Base-by-base conservation (phyloP, 2,329 filamentous ascomycete species). In the Hymenoscyphus repandus region DNA sequence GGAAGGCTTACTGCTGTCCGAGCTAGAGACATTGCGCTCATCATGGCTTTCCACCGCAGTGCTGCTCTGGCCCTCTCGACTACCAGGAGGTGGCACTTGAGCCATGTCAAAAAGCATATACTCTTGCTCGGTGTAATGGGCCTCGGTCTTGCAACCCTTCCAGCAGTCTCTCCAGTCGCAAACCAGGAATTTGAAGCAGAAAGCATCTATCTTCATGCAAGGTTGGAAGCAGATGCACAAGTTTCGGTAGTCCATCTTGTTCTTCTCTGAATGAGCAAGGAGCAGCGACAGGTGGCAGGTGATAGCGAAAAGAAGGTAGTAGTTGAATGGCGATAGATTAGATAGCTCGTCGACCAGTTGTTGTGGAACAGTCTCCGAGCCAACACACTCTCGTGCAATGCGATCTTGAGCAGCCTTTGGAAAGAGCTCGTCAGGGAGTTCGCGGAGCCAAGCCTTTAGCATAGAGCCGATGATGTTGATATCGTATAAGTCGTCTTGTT, bases 221-320 rank as follows among this genome's bases (percentile, higher is more conserved):
- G 92, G 92, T 69, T 96, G 90, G 70, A 96, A 96, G 72, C 92
- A 97, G 61, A 96, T 95, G 71, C 90, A 95, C 20, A 97, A 75
- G 59, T 96, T 96, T 65, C 89, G 84, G 66, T 92, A 96, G 66
- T 95, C 90, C 92, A 97, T 97, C 74, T 95, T 96, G 78, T 96
- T 97, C 74, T 92, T 91, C 58, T 95, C 89, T 20, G 90, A 87
- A 68, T 95, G 92, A 1, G 89, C 90, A 60, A 96, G 83, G 9
- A 97, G 78, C 22, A 96, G 79, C 62, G 90, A 96, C 44, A 97
- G 83, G 64, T 97, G 92, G 69, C 92, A 96, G 32, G 92, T 97
- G 61, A 96, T 96, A 62, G 92, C 92, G 67, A 97, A 97, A 5
- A 97, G 82, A 12, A 97, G 85, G 66, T 97, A 96, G 71, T 97